Evolutionary conservation across 768 basidiomycete species (phyloP).

Genomic region (Tulasnella sp.): DNA sequence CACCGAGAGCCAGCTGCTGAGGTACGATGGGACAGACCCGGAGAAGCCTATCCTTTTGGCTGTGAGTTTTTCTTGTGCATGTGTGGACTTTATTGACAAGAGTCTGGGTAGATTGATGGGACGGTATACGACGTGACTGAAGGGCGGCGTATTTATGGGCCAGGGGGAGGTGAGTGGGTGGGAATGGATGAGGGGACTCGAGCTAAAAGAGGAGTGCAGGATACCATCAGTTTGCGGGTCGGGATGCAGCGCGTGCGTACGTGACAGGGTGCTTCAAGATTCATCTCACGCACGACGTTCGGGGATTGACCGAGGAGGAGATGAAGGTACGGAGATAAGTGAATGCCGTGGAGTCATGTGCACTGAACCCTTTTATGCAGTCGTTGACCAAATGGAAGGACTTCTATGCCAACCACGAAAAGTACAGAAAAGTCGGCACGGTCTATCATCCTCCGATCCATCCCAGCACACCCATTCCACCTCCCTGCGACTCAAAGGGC

Average conservation of each 20-base stretch:
- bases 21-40: conserved; percentile 57
- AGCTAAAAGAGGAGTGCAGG: conserved; percentile 19
- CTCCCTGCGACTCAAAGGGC: conserved; percentile 8
- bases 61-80: conserved; percentile 33
- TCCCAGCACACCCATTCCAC: conserved; percentile 14
- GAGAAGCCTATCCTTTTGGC: conserved; percentile 72
- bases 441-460: conserved; percentile 33
- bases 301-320: conserved; percentile 64
- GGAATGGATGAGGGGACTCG: background rate
- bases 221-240: conserved; percentile 43
- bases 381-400: conserved; percentile 70
- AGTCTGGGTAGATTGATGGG: conserved; percentile 58
- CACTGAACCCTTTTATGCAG: background rate
- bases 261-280: conserved; percentile 87
- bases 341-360: background rate
- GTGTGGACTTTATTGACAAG: conserved; percentile 5
- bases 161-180: conserved; percentile 42
- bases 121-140: conserved; percentile 88
- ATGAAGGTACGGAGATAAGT: conserved; percentile 39
- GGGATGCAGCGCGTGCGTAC: conserved; percentile 85
- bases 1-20: conserved; percentile 53
- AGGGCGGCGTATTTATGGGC: conserved; percentile 65
- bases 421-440: conserved; percentile 64
- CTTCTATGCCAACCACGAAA: conserved; percentile 73
- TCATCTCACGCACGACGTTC: conserved; percentile 82